These are phyloP conservation scores for Metschnikowia arizonensis DNA, from an alignment of 805 yeast genomes.

Conservation along the genomic window DNA sequence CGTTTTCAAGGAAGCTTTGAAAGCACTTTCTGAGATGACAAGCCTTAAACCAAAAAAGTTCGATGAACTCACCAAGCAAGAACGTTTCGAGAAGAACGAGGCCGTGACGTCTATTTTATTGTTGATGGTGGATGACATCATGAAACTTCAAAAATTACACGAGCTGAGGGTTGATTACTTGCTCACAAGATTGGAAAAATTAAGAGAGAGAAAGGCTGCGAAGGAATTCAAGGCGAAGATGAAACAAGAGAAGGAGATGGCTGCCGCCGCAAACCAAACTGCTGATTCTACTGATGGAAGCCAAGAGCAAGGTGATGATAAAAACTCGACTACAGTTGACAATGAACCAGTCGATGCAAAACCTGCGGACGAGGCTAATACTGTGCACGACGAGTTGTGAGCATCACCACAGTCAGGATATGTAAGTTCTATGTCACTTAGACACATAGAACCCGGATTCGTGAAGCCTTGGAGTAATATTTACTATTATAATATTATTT, in stretches of 20 bases:
- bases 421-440: not conserved
- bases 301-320: conserved; percentile 2
- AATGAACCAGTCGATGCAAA: conserved; percentile 6
- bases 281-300: not conserved
- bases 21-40: conserved; percentile 24
- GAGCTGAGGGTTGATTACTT: conserved; percentile 26
- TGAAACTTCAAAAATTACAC: conserved; percentile 29
- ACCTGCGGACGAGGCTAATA: conserved; percentile 2
- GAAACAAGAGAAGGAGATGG: conserved; percentile 24
- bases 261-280: conserved; percentile 4
- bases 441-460: too few relatives aligned
- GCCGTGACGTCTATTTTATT: conserved; percentile 24
- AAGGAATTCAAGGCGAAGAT: conserved; percentile 32
- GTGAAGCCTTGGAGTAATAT: not conserved
- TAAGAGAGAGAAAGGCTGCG: conserved; percentile 29
- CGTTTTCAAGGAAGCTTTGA: conserved; percentile 26
- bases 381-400: conserved; percentile 5
- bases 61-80: conserved; percentile 21
- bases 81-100: conserved; percentile 26
- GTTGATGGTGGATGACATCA: conserved; percentile 28
- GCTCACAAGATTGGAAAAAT: conserved; percentile 25
- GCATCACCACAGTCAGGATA: not conserved
- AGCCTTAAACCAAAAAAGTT: conserved; percentile 20
- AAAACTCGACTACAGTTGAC: conserved; percentile 4
- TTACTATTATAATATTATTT: not conserved